Percentiles rank a stretch among this genome's conserved stretches.
Evolutionary conservation across 345 rosid genomes (phyloP).

Genomic region (Angophora floribunda): DNA sequence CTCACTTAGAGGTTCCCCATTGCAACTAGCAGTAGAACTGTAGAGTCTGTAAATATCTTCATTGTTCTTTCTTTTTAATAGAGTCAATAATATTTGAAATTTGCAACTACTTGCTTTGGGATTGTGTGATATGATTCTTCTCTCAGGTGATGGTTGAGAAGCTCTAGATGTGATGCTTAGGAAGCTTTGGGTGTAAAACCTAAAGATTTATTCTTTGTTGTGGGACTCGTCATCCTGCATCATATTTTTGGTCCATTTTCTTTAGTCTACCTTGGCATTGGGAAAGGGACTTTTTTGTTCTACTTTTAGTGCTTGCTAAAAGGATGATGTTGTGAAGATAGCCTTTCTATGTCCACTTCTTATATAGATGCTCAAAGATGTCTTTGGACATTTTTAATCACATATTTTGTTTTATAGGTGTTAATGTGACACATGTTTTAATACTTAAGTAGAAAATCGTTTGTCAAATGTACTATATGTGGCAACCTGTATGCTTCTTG

Average conservation of each 20-base stretch:
- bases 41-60: background rate
- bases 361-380: background rate
- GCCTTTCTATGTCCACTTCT: background rate
- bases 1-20: background rate
- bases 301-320: background rate
- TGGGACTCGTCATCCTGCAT: background rate
- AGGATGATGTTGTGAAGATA: background rate
- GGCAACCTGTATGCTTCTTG: background rate
- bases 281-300: background rate
- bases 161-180: background rate
- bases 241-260: background rate
- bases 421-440: background rate
- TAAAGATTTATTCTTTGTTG: background rate
- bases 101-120: background rate
- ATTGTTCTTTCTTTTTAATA: too few relatives aligned
- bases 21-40: background rate
- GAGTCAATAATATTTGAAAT: background rate
- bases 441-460: background rate
- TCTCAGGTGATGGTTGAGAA: background rate
- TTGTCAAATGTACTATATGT: background rate
- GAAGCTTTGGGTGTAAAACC: background rate
- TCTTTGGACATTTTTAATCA: background rate
- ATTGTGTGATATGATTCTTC: background rate
- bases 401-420: background rate
- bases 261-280: background rate